Evolutionary conservation across 1,284 basidiomycete species (phyloP).

Genomic region (Schizophyllum amplum): DNA sequence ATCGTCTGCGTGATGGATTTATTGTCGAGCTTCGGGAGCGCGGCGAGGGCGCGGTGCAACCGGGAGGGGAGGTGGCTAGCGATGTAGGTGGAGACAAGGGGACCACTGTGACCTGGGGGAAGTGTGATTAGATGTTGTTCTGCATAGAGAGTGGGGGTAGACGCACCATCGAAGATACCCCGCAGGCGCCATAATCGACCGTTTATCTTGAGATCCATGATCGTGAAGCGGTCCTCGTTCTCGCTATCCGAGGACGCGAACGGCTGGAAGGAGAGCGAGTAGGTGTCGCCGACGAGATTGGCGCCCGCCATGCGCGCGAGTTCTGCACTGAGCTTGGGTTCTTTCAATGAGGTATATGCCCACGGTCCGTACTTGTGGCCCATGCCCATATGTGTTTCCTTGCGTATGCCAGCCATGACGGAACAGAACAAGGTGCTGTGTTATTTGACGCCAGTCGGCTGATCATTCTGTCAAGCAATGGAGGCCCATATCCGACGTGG

Average conservation of each 20-base stretch:
- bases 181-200: conserved; percentile 20
- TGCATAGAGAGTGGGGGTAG: not conserved
- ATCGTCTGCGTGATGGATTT: conserved; percentile 1
- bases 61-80: conserved; percentile 13
- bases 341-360: not conserved
- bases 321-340: not conserved
- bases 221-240: conserved; percentile 22
- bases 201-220: conserved; percentile 17
- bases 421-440: not conserved
- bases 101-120: conserved; percentile 19
- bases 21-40: conserved; percentile 7
- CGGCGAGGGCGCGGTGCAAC: conserved; percentile 1
- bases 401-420: not conserved
- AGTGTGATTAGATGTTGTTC: not conserved
- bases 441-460: not conserved
- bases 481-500: not conserved
- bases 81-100: conserved; percentile 8
- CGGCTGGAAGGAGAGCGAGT: conserved; percentile 22
- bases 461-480: not conserved
- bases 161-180: conserved; percentile 22
- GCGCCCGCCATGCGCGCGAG: not conserved
- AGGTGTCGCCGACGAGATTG: conserved; percentile 6
- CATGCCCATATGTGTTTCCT: not conserved
- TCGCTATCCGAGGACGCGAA: conserved; percentile 8
- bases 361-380: not conserved